A percentile compares a stretch with the other conserved stretches of the same genome.
These are phyloP conservation scores for Nakaseomyces nivariensis DNA, from an alignment of 1,139 yeast genomes.

Conservation along the genomic window DNA sequence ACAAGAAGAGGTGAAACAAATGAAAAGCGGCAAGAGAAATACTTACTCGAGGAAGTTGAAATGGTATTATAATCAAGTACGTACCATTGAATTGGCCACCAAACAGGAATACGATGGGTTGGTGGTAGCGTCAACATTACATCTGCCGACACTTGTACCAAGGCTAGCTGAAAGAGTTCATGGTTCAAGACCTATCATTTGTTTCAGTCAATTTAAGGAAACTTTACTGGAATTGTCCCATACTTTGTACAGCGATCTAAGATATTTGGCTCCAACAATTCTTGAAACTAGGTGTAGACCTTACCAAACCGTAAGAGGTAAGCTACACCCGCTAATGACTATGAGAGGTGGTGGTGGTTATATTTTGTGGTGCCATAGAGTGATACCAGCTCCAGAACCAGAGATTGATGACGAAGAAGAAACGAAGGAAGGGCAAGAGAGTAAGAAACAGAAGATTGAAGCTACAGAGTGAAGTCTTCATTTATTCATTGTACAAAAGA, in stretches of 20 bases:
- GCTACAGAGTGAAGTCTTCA: neutral
- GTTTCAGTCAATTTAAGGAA: conserved; percentile 78
- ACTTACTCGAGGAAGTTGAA: conserved; percentile 57
- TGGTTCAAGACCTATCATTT: conserved; percentile 80
- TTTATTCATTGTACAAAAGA: no score
- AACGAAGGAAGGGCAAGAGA: conserved; percentile 5
- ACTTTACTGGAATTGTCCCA: conserved; percentile 64
- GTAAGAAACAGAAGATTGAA: conserved; percentile 4
- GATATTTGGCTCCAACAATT: conserved; percentile 75
- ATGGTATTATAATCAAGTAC: conserved; percentile 37
- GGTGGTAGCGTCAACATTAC: conserved; percentile 61
- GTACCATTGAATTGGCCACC: conserved; percentile 41
- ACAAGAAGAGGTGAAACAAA: conserved; percentile 42
- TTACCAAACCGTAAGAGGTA: conserved; percentile 88
- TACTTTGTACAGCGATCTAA: conserved; percentile 49
- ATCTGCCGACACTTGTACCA: conserved; percentile 57
- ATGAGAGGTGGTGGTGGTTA: conserved; percentile 91
- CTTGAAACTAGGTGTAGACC: conserved; percentile 75
- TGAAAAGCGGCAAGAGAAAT: conserved; percentile 52
- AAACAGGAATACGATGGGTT: conserved; percentile 65
- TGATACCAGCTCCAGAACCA: conserved; percentile 55
- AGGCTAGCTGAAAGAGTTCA: conserved; percentile 55
- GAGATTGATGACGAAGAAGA: conserved; percentile 28
- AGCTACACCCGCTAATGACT: conserved; percentile 92
- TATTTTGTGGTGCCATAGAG: conserved; percentile 68